Conservation (phyloP, 2,329 filamentous ascomycete genomes). For the Hirsutella rhossiliensis region DNA sequence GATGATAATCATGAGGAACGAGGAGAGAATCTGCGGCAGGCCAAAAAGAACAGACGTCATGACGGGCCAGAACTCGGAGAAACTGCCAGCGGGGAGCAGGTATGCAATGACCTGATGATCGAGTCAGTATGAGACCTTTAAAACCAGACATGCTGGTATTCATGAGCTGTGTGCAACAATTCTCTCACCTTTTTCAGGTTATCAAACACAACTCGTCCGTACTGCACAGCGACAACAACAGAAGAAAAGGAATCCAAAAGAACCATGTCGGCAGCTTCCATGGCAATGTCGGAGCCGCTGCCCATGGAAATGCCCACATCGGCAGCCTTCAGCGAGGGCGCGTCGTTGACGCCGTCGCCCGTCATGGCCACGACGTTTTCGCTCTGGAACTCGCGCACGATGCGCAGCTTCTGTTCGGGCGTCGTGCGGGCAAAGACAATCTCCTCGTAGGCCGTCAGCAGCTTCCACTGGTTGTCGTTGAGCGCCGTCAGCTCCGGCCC, state of each 20-base stretch:
- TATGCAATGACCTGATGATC: conserved; percentile 40
- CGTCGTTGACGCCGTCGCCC: conserved; percentile 80
- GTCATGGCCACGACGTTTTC: conserved; percentile 68
- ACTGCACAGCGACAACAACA: conserved; percentile 60
- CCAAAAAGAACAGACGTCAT: conserved; percentile 62
- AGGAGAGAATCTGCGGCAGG: conserved; percentile 59
- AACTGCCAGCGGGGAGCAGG: conserved; percentile 60
- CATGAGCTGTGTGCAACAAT: too few relatives aligned
- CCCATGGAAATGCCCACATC: conserved; percentile 78
- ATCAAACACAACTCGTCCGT: conserved; percentile 66
- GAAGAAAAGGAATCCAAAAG: conserved; percentile 64
- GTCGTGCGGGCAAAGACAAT: conserved; percentile 67
- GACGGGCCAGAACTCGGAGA: conserved; percentile 66
- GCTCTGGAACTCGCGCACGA: conserved; percentile 62
- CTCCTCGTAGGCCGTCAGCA: conserved; percentile 52
- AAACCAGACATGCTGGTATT: too few relatives aligned
- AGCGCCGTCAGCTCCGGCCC: conserved; percentile 54
- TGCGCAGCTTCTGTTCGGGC: conserved; percentile 67
- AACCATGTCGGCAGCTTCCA: conserved; percentile 72
- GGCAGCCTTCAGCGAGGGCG: conserved; percentile 65
- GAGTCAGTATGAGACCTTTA: neutral
- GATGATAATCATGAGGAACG: conserved; percentile 61
- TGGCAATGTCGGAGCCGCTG: conserved; percentile 70
- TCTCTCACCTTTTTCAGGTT: conserved; percentile 54
- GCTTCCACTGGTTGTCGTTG: conserved; percentile 57